phyloP scores from a whole-genome alignment of 1,284 basidiomycete species.

The Mrakiaceae sp. region DNA sequence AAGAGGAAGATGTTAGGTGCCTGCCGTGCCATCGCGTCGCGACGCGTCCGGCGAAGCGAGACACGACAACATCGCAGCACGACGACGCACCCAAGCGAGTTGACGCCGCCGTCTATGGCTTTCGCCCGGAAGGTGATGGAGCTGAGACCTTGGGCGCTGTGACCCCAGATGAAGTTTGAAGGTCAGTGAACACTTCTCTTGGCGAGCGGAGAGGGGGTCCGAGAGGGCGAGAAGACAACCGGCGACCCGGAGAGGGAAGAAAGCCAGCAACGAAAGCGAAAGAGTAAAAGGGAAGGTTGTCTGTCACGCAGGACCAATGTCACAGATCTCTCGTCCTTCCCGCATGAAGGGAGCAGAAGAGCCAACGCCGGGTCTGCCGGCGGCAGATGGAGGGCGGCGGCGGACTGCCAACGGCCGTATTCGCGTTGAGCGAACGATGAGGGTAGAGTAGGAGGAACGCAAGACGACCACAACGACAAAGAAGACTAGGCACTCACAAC shows the following conservation, averaged over 20 bases:
- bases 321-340: not conserved
- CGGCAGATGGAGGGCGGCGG: not conserved
- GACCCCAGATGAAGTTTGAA: too few relatives aligned
- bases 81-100: not conserved
- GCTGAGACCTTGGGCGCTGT: not conserved
- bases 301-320: too few relatives aligned
- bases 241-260: too few relatives aligned
- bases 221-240: too few relatives aligned
- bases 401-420: not conserved
- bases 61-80: not conserved
- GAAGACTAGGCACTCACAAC: not conserved
- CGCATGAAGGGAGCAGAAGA: not conserved
- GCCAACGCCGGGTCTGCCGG: not conserved
- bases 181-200: too few relatives aligned
- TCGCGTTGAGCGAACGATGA: slow-evolving; percentile 4
- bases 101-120: not conserved
- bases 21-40: not conserved
- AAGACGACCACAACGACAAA: not conserved
- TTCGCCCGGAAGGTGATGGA: not conserved
- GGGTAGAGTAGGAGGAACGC: not conserved
- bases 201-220: too few relatives aligned
- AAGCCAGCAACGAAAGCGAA: too few relatives aligned
- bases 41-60: not conserved
- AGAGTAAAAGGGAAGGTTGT: too few relatives aligned
- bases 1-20: not conserved